A percentile compares a stretch with the other conserved stretches of the same genome.
Evolutionary conservation across 2,329 filamentous ascomycete species (phyloP).

Genomic region (Lecanicillium sp.): DNA sequence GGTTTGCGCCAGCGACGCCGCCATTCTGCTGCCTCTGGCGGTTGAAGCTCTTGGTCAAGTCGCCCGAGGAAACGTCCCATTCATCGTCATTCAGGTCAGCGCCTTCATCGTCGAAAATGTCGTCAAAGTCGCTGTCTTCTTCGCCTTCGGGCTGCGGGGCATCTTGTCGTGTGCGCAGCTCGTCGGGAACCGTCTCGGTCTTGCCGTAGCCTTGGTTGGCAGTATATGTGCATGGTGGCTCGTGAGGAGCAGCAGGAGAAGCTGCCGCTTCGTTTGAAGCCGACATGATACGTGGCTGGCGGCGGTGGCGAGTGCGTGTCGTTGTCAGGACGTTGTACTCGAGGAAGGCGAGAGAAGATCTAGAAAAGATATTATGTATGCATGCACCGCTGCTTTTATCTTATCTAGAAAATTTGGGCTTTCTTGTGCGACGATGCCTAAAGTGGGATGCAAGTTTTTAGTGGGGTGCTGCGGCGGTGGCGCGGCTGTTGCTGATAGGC

Average conservation of each 20-base stretch:
- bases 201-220: slow-evolving; percentile 35
- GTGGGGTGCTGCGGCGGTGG: too few relatives aligned
- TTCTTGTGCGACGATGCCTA: too few relatives aligned
- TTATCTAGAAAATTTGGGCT: too few relatives aligned
- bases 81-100: slow-evolving; percentile 56
- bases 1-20: slow-evolving; percentile 42
- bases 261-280: slow-evolving; percentile 5
- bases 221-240: slow-evolving; percentile 36
- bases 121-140: slow-evolving; percentile 26
- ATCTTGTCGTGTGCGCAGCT: slow-evolving; percentile 20
- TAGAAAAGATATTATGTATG: too few relatives aligned
- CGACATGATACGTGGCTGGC: slow-evolving; percentile 4
- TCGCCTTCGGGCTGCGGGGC: slow-evolving; percentile 14
- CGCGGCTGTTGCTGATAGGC: too few relatives aligned
- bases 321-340: too few relatives aligned
- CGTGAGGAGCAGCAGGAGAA: slow-evolving; percentile 32
- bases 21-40: slow-evolving; percentile 64
- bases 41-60: slow-evolving; percentile 84
- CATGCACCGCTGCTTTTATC: too few relatives aligned
- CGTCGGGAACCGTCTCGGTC: slow-evolving; percentile 24
- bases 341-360: too few relatives aligned
- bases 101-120: slow-evolving; percentile 28
- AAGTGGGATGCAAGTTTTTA: too few relatives aligned
- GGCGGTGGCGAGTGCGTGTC: too few relatives aligned
- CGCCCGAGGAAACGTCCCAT: slow-evolving; percentile 49